These are phyloP conservation scores for Quercus lobata DNA, from an alignment of 331 rosid species.

Conservation along the genomic window DNA sequence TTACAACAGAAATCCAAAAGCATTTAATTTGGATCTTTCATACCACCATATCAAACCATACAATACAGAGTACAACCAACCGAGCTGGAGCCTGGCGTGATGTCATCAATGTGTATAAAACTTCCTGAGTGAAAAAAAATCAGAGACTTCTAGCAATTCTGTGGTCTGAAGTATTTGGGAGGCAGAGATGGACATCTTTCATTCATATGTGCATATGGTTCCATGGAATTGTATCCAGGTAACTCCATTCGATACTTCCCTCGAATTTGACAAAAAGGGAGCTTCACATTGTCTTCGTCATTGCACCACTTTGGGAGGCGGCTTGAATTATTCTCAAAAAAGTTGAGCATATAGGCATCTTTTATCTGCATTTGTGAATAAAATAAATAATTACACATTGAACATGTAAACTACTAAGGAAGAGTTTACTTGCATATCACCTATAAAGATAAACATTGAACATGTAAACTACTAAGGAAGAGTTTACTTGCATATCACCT, in stretches of 20 bases:
- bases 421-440: not conserved
- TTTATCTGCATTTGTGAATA: conserved; percentile 61
- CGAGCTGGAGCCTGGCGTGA: not conserved
- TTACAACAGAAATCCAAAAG: not conserved
- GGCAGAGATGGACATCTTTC: conserved; percentile 95
- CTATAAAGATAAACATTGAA: not conserved
- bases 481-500: not conserved
- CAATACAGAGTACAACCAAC: not conserved
- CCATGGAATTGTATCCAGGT: conserved; percentile 72
- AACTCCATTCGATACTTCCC: conserved; percentile 90
- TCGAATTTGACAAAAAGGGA: conserved; percentile 87
- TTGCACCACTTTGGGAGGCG: conserved; percentile 95
- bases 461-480: not conserved
- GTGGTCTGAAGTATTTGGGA: conserved; percentile 55
- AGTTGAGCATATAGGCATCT: conserved; percentile 86
- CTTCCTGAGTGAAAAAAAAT: not conserved
- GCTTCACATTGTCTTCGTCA: conserved; percentile 65
- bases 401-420: not conserved
- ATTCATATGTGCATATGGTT: conserved; percentile 82
- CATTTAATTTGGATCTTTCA: not conserved
- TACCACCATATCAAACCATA: not conserved
- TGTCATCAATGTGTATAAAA: not conserved
- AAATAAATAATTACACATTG: conserved; percentile 3
- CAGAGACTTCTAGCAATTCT: conserved; percentile 45
- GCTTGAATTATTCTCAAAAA: conserved; percentile 76